Percentiles rank a stretch among this genome's conserved stretches.
phyloP scores from a whole-genome alignment of 2,329 filamentous ascomycete genomes.

The Colletotrichum tofieldiae region DNA sequence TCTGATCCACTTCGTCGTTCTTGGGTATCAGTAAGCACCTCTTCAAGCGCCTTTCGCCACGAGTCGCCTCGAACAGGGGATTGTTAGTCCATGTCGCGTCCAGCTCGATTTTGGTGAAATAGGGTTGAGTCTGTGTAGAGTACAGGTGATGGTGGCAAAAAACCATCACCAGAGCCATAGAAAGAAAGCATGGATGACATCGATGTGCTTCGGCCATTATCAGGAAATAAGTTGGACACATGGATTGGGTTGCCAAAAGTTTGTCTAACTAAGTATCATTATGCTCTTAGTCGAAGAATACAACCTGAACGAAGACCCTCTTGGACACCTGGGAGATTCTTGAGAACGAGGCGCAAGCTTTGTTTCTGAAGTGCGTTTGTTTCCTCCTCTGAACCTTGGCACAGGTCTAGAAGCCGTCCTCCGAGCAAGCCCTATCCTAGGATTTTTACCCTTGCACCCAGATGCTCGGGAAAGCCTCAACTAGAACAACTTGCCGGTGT shows the following conservation, averaged over 20 bases:
- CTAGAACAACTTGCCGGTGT: not conserved
- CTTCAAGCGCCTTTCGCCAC: constrained; percentile 5
- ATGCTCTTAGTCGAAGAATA: not conserved
- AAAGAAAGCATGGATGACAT: not conserved
- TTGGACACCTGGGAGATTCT: too few species aligned
- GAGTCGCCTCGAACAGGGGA: not conserved
- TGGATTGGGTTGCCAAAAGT: too few species aligned
- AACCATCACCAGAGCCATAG: too few species aligned
- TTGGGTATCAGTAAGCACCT: constrained; percentile 20
- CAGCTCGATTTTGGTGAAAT: not conserved
- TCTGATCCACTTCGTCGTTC: not conserved
- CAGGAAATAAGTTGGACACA: too few species aligned
- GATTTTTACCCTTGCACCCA: not conserved
- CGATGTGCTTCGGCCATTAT: not conserved
- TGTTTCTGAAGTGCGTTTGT: too few species aligned
- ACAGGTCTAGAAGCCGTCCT: too few species aligned
- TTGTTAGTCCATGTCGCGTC: not conserved
- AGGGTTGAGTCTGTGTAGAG: too few species aligned
- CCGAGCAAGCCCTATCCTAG: too few species aligned
- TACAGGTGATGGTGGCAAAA: too few species aligned
- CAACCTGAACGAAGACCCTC: too few species aligned
- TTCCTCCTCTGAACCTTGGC: too few species aligned
- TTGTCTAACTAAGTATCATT: not conserved
- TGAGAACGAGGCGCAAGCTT: too few species aligned
- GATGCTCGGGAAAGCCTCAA: not conserved